Conservation (phyloP, 2,329 filamentous ascomycete species). For the Trichoderma simmonsii region DNA sequence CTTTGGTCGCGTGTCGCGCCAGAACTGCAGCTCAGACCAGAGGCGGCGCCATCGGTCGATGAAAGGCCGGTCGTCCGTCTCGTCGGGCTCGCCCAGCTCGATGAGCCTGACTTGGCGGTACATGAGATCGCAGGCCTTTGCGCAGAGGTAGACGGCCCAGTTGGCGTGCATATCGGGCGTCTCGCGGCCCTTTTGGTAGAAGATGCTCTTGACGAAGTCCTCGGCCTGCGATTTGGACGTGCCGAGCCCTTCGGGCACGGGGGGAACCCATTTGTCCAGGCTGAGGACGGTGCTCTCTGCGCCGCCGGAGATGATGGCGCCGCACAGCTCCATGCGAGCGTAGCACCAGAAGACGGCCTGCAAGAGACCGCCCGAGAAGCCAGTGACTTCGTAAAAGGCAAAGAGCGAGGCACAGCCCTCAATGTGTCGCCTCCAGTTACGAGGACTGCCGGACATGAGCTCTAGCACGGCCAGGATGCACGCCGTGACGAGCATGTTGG, state of each 20-base stretch:
- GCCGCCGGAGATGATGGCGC: slow-evolving; percentile 49
- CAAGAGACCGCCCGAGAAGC: slow-evolving; percentile 40
- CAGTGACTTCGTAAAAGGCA: slow-evolving; percentile 48
- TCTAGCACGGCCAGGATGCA: slow-evolving; percentile 47
- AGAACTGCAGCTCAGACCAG: slow-evolving; percentile 47
- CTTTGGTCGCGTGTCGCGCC: slow-evolving; percentile 40
- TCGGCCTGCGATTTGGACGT: slow-evolving; percentile 27
- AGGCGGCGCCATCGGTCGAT: slow-evolving; percentile 40
- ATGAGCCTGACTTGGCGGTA: slow-evolving; percentile 32
- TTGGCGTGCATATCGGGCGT: slow-evolving; percentile 51
- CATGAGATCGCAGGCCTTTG: slow-evolving; percentile 46
- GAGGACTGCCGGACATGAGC: slow-evolving; percentile 46
- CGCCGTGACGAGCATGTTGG: slow-evolving; percentile 45
- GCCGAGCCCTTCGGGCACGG: slow-evolving; percentile 17
- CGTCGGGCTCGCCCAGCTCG: slow-evolving; percentile 41
- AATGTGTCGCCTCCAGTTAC: slow-evolving; percentile 53
- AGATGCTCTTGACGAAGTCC: slow-evolving; percentile 25
- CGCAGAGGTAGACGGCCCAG: slow-evolving; percentile 52
- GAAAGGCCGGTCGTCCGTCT: slow-evolving; percentile 38
- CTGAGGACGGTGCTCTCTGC: slow-evolving; percentile 48
- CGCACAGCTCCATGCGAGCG: slow-evolving; percentile 55
- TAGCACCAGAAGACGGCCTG: slow-evolving; percentile 59
- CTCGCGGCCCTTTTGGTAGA: slow-evolving; percentile 30
- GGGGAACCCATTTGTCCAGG: slow-evolving; percentile 47
- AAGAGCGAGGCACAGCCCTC: slow-evolving; percentile 55